Base-by-base conservation (phyloP, 2,329 filamentous ascomycete species). In the Paecilomyces sp. region DNA sequence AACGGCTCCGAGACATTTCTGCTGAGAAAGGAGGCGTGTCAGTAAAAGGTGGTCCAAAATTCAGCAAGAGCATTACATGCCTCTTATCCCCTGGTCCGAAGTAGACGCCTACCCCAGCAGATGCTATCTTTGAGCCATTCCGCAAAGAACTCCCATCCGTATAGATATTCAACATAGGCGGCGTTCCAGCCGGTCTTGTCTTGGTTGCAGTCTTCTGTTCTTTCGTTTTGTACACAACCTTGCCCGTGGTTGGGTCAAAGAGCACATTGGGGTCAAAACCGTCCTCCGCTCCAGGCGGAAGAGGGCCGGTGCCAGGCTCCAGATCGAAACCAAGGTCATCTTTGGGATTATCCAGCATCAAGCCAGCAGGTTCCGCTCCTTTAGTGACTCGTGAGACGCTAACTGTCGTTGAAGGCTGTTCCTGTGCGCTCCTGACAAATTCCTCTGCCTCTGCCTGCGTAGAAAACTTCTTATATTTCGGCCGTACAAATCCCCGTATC, bases 1-100 rank as follows among this genome's bases (percentile, higher is more conserved):
- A 97, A 83, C 3, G 87, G 85, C 74, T 95, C 92, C 12, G 90
- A 90, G 25, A 96, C 76, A 68, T 89, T 89, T 65, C 85, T 87
- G 68, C 73, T 71, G 57, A 66, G 63, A 63, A 57, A 41, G 15
- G 54, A 18, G 31, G 30, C 57, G 64, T 47, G 62, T 73, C 57
- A 71, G 69, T 68, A 59, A 63, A 60, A 63, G 22, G 50, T 60
- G 60, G 58, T 8, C 41, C 36, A 58, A 59, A 54, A 54, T 33
- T 51, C 57, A 50, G 51, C 54, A 52, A 62, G 52, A 60, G 55
- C 54, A 47, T 53, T 55, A 67, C 77, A 67, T 73, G 85, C 83
- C 81, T 80, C 60, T 76, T 70, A 68, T 85, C 84, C 18, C 77
- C 76, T 3, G 82, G 81, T 5, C 85, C 85, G 71, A 88, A 88